Conservation (phyloP, 257 asterid genomes). For the Osmanthus fragrans region DNA sequence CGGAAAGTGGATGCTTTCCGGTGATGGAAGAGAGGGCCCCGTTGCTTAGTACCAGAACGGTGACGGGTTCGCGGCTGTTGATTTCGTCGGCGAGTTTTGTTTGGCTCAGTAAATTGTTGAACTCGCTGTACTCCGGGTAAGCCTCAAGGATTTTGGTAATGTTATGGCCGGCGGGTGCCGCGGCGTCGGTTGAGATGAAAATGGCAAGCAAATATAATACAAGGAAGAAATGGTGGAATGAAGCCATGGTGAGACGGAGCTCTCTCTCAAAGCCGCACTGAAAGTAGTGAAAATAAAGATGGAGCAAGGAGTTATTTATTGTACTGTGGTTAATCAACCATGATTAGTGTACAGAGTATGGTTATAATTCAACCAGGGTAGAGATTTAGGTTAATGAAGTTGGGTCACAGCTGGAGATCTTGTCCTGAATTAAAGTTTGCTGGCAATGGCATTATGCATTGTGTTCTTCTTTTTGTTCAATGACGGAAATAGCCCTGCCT, state of each 20-base stretch:
- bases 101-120: slow-evolving; percentile 58
- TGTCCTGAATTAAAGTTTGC: slow-evolving; percentile 16
- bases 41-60: slow-evolving; percentile 74
- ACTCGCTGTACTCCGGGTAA: slow-evolving; percentile 76
- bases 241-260: slow-evolving; percentile 40
- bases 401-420: slow-evolving; percentile 43
- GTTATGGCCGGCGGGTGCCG: slow-evolving; percentile 47
- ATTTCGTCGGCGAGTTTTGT: slow-evolving; percentile 97
- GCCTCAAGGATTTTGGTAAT: slow-evolving; percentile 67
- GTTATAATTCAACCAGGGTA: background rate
- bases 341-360: background rate
- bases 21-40: slow-evolving; percentile 64
- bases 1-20: slow-evolving; percentile 66
- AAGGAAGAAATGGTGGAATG: slow-evolving; percentile 32
- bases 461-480: slow-evolving; percentile 1
- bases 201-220: slow-evolving; percentile 36
- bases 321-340: slow-evolving; percentile 16
- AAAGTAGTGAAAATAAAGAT: slow-evolving; percentile 7
- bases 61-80: slow-evolving; percentile 83
- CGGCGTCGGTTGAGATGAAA: slow-evolving; percentile 30
- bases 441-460: slow-evolving; percentile 22
- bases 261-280: slow-evolving; percentile 4
- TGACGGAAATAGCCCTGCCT: slow-evolving; percentile 26
- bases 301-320: slow-evolving; percentile 18
- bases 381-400: slow-evolving; percentile 5